These are phyloP conservation scores for Candida anglica DNA, from an alignment of 805 yeast species.

Conservation along the genomic window DNA sequence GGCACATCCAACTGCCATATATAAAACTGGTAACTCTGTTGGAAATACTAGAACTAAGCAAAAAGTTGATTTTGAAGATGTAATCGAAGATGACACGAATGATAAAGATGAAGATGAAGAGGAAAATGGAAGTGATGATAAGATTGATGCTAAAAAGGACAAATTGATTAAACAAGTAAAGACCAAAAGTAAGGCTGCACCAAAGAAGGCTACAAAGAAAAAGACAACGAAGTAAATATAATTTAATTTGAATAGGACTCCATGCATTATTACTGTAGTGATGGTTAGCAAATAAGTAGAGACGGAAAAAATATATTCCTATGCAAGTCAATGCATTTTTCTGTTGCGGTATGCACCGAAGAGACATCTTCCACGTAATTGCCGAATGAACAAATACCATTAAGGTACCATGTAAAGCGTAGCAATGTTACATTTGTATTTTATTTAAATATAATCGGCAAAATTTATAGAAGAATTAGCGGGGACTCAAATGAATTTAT, in stretches of 20 bases:
- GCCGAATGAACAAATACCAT: no score
- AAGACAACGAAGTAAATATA: not conserved
- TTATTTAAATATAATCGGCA: no score
- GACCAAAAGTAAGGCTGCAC: conserved; percentile 10
- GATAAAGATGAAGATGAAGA: conserved; percentile 40
- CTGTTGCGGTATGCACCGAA: no score
- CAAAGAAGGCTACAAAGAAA: conserved; percentile 20
- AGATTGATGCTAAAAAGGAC: conserved; percentile 54
- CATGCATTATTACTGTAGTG: no score
- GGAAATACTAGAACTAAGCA: conserved; percentile 17
- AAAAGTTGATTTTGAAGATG: conserved; percentile 70
- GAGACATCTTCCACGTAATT: no score
- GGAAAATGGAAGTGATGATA: conserved; percentile 39
- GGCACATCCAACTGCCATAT: conserved; percentile 82
- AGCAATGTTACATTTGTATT: no score
- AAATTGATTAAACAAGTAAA: conserved; percentile 54
- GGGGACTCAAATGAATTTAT: no score
- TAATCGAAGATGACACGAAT: conserved; percentile 55
- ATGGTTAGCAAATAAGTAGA: no score
- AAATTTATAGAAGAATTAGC: no score
- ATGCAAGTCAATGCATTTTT: no score
- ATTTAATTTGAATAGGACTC: not conserved
- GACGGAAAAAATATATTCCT: no score
- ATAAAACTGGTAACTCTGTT: conserved; percentile 65
- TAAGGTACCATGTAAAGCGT: no score